Percentiles rank a stretch among this genome's conserved stretches.
phyloP scores from a whole-genome alignment of 2,329 filamentous ascomycete species.

The Epichloe sp. region DNA sequence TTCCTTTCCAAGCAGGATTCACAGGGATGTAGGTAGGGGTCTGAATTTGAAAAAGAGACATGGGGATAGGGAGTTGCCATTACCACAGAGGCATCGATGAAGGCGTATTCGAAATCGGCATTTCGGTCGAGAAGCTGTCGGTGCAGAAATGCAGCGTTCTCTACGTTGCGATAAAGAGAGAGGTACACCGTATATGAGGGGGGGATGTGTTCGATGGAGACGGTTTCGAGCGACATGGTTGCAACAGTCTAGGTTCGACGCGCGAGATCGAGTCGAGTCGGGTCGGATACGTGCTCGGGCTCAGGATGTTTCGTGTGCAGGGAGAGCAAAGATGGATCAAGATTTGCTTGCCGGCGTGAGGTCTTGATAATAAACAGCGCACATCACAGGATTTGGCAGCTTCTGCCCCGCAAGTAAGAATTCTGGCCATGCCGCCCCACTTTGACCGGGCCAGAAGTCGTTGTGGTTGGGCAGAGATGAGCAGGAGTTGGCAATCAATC shows the following conservation, averaged over 20 bases:
- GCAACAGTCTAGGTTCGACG: not conserved
- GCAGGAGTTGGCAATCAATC: not conserved
- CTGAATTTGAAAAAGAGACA: no score
- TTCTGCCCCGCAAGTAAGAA: constrained; percentile 1
- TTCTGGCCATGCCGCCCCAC: constrained; percentile 3
- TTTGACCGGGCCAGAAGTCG: not conserved
- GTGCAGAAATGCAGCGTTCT: constrained; percentile 67
- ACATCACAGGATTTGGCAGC: constrained; percentile 1
- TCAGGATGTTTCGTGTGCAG: not conserved
- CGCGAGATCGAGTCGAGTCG: not conserved
- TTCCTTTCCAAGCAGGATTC: not conserved
- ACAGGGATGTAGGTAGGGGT: not conserved
- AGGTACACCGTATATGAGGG: constrained; percentile 53
- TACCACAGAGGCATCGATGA: constrained; percentile 76
- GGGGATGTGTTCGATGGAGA: constrained; percentile 66
- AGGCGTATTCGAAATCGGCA: constrained; percentile 77
- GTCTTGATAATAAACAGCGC: not conserved
- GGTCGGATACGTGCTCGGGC: not conserved
- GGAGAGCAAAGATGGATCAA: not conserved
- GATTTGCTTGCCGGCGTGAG: not conserved
- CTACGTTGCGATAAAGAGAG: constrained; percentile 61
- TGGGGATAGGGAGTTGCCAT: constrained; percentile 15
- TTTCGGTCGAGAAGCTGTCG: constrained; percentile 79
- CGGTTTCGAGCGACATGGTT: constrained; percentile 39
- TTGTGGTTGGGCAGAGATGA: no score